Percentiles rank a stretch among this genome's conserved stretches.
These are phyloP conservation scores for Eucalyptus fibrosa DNA, from an alignment of 345 rosid genomes.

Conservation along the genomic window DNA sequence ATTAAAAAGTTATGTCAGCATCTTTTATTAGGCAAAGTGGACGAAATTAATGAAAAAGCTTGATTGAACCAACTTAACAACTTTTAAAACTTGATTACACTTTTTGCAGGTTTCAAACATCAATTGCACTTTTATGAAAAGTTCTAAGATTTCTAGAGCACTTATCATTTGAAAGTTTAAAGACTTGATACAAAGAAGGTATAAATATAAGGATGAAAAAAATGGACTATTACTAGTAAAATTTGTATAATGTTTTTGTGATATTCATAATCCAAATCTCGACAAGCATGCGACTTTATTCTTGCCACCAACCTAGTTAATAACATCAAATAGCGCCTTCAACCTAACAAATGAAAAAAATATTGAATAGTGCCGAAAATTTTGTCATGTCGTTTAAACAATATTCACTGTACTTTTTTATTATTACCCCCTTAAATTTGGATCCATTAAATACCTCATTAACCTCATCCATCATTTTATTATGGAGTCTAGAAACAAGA, in stretches of 20 bases:
- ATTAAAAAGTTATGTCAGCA: too few relatives aligned
- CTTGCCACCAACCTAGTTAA: background rate
- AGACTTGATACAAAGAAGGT: background rate
- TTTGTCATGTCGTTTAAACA: background rate
- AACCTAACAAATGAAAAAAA: too few relatives aligned
- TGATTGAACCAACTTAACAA: background rate
- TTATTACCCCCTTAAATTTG: background rate
- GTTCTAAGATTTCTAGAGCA: accelerated
- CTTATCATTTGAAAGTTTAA: background rate
- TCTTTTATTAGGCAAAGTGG: background rate
- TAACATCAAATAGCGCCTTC: background rate
- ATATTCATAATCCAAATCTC: background rate
- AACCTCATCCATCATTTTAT: background rate
- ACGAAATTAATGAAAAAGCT: background rate
- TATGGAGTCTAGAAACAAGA: background rate
- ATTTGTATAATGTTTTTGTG: background rate
- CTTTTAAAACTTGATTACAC: too few relatives aligned
- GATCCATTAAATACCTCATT: background rate
- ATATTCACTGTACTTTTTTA: background rate
- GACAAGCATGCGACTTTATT: background rate
- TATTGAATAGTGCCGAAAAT: background rate
- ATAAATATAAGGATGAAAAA: background rate
- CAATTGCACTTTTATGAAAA: background rate
- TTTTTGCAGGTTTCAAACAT: too few relatives aligned
- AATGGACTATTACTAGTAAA: background rate